A percentile compares a stretch with the other conserved stretches of the same genome.
Evolutionary conservation across 768 basidiomycete genomes (phyloP).

Genomic region (Pleurotus giganteus): DNA sequence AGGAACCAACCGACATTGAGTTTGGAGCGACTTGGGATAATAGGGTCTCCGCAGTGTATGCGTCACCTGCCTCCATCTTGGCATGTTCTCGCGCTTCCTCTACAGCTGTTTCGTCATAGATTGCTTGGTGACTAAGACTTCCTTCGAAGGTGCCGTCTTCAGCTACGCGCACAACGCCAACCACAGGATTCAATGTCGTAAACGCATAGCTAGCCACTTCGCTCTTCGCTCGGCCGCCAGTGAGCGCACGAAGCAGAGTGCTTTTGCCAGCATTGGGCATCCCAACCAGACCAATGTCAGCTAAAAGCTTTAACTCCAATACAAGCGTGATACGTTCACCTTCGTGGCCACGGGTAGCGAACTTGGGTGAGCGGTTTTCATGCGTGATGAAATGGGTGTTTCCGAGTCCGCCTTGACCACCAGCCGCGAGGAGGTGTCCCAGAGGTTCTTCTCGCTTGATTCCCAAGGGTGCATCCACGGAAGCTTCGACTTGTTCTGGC

Average conservation of each 20-base stretch:
- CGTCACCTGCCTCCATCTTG: slow-evolving; percentile 15
- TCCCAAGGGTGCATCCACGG: slow-evolving; percentile 64
- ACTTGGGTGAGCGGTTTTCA: slow-evolving; percentile 78
- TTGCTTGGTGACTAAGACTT: slow-evolving; percentile 39
- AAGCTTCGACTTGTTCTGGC: slow-evolving; percentile 36
- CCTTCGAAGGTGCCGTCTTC: slow-evolving; percentile 79
- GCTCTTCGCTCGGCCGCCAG: slow-evolving; percentile 78
- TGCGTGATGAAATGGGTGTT: slow-evolving; percentile 82
- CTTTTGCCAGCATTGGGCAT: slow-evolving; percentile 96
- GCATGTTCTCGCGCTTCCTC: slow-evolving; percentile 48
- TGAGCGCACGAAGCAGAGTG: slow-evolving; percentile 86
- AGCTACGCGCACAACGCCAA: slow-evolving; percentile 85
- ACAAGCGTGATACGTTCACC: slow-evolving; percentile 81
- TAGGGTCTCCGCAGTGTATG: background rate
- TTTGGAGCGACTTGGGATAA: background rate
- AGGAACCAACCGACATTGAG: slow-evolving; percentile 15
- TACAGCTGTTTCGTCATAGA: slow-evolving; percentile 66
- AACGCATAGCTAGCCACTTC: slow-evolving; percentile 92
- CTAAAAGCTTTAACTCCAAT: slow-evolving; percentile 89
- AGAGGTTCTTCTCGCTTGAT: slow-evolving; percentile 47
- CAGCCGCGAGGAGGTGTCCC: slow-evolving; percentile 69
- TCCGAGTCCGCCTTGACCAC: slow-evolving; percentile 81
- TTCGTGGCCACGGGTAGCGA: slow-evolving; percentile 73
- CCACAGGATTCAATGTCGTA: slow-evolving; percentile 92
- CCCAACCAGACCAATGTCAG: slow-evolving; percentile 95